These are phyloP conservation scores for Alternaria hordeiaustralica DNA, from an alignment of 2,329 filamentous ascomycete genomes.

Conservation along the genomic window DNA sequence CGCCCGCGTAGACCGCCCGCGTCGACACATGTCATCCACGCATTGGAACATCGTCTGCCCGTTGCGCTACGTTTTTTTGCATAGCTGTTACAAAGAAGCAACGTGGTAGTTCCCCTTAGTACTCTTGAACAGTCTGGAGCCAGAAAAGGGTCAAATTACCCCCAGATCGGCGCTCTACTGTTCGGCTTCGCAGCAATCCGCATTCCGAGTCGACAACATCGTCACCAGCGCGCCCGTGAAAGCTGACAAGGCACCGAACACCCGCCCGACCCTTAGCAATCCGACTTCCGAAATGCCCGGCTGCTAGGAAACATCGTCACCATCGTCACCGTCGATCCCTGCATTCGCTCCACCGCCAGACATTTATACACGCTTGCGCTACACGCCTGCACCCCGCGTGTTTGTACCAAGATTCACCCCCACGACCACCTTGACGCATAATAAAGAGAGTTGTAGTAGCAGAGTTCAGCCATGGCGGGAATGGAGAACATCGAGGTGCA, in stretches of 20 bases:
- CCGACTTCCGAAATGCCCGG: conserved; percentile 7
- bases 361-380: conserved; percentile 1
- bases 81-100: background rate
- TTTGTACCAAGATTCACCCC: background rate
- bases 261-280: background rate
- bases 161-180: background rate
- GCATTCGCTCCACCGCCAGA: conserved; percentile 1
- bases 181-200: conserved; percentile 3
- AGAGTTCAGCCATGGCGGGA: conserved; percentile 71
- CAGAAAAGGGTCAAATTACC: background rate
- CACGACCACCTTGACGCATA: background rate
- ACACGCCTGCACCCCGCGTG: conserved; percentile 14
- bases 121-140: background rate
- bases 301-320: background rate
- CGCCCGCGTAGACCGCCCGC: conserved; percentile 7
- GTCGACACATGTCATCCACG: conserved; percentile 4
- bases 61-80: background rate
- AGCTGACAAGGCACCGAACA: conserved; percentile 1
- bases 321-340: background rate
- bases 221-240: background rate
- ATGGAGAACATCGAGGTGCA: conserved; percentile 98
- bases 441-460: background rate
- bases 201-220: background rate
- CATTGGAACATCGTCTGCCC: background rate
- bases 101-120: background rate